A percentile compares a stretch with the other conserved stretches of the same genome.
Conservation (phyloP, 441 rosid species). For the Pelargonium citronellum region DNA sequence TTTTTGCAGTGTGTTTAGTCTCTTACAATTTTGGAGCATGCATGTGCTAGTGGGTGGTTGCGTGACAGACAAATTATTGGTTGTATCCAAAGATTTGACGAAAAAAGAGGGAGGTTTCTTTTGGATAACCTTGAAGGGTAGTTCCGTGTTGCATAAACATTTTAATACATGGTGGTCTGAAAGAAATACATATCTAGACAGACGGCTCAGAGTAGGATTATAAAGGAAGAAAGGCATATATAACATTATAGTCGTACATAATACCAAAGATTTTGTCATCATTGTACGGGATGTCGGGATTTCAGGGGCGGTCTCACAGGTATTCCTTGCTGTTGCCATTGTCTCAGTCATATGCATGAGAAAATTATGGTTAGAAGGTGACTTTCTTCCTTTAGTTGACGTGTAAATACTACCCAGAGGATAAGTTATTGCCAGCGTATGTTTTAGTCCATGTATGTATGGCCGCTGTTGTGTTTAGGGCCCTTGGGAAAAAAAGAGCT, state of each 20-base stretch:
- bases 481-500: too few species aligned
- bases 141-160: conserved; percentile 33
- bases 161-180: conserved; percentile 32
- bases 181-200: conserved; percentile 26
- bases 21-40: conserved; percentile 38
- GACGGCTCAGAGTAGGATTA: conserved; percentile 25
- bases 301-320: conserved; percentile 14
- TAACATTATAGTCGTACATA: conserved; percentile 17
- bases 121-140: conserved; percentile 23
- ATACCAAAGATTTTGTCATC: conserved; percentile 23
- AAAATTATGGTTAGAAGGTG: conserved; percentile 26
- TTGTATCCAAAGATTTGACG: not conserved
- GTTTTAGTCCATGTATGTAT: conserved; percentile 12
- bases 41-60: conserved; percentile 30
- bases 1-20: conserved; percentile 37
- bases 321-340: conserved; percentile 21
- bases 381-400: conserved; percentile 22
- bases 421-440: conserved; percentile 17
- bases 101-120: conserved; percentile 21
- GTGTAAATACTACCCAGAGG: conserved; percentile 34
- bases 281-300: conserved; percentile 9
- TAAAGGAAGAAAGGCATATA: conserved; percentile 12
- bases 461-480: conserved; percentile 18
- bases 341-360: conserved; percentile 19
- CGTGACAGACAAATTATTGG: conserved; percentile 18